Evolutionary conservation across 108 stramenopile genomes (phyloP).

Genomic region (Bacterosira constricta): DNA sequence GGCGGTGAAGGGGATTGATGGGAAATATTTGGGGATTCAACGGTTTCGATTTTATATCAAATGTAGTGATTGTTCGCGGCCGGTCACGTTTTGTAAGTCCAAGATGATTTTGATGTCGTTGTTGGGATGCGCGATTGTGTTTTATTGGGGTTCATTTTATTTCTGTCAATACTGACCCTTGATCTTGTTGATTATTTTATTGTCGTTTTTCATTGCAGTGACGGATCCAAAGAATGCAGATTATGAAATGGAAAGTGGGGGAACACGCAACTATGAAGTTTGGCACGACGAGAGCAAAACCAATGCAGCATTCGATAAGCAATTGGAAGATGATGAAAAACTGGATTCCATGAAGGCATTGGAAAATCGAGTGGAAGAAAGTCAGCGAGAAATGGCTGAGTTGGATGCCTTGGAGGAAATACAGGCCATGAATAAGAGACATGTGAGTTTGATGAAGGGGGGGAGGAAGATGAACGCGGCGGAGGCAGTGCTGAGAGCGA

Average conservation of each 20-base stretch:
- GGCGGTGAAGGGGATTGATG: slow-evolving; percentile 82
- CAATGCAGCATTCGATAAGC: slow-evolving; percentile 63
- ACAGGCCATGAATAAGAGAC: slow-evolving; percentile 86
- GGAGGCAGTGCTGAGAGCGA: slow-evolving; percentile 58
- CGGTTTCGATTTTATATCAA: slow-evolving; percentile 95
- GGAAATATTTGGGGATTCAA: slow-evolving; percentile 94
- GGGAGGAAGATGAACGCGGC: slow-evolving; percentile 47
- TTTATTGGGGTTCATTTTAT: too few species aligned
- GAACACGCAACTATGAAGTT: slow-evolving; percentile 93
- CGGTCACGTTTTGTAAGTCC: slow-evolving; percentile 73
- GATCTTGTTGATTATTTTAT: too few species aligned
- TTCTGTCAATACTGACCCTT: too few species aligned
- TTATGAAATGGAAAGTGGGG: slow-evolving; percentile 96
- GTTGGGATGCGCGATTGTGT: too few species aligned
- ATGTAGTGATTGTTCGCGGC: slow-evolving; percentile 86
- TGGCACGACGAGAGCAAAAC: slow-evolving; percentile 88
- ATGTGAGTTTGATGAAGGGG: slow-evolving; percentile 58
- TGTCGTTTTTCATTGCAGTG: too few species aligned
- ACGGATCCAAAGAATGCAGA: slow-evolving; percentile 98
- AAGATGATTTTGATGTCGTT: too few species aligned
- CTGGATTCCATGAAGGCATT: slow-evolving; percentile 93
- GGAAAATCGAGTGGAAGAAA: slow-evolving; percentile 94
- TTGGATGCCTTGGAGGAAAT: slow-evolving; percentile 95
- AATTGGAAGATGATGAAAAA: slow-evolving; percentile 85
- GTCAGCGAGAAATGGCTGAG: slow-evolving; percentile 95